These are phyloP conservation scores for Kodamaea suecica DNA, from an alignment of 1,139 yeast species.

Conservation along the genomic window DNA sequence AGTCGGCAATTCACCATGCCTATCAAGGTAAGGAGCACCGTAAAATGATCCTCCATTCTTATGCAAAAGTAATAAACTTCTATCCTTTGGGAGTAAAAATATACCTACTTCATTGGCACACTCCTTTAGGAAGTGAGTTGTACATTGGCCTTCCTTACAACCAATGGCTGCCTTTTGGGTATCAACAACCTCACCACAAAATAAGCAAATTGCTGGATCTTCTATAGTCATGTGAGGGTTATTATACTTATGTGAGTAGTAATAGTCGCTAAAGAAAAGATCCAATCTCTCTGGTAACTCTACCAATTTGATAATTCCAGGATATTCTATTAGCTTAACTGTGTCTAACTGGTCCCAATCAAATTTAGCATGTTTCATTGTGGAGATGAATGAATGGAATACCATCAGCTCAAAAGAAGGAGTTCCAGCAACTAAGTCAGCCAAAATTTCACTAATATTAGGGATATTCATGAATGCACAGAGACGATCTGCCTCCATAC, in stretches of 20 bases:
- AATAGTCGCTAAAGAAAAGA: conserved; percentile 59
- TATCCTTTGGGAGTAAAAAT: conserved; percentile 72
- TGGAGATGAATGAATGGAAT: conserved; percentile 21
- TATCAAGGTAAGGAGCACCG: conserved; percentile 81
- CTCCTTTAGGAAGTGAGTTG: conserved; percentile 57
- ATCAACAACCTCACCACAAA: conserved; percentile 71
- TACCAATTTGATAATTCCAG: conserved; percentile 60
- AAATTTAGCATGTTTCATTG: conserved; percentile 4
- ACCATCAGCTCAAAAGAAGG: conserved; percentile 15
- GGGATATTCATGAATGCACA: conserved; percentile 55
- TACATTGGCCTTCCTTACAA: conserved; percentile 60
- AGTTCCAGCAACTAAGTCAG: conserved; percentile 9
- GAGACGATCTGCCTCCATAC: conserved; percentile 55
- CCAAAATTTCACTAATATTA: conserved; percentile 14
- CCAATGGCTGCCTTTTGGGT: conserved; percentile 60
- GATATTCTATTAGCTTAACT: conserved; percentile 49
- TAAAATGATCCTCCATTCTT: conserved; percentile 78
- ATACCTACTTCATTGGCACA: conserved; percentile 75
- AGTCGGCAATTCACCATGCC: conserved; percentile 82
- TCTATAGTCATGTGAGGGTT: conserved; percentile 44
- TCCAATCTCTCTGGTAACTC: conserved; percentile 69
- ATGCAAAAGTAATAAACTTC: conserved; percentile 64
- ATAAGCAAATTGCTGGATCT: conserved; percentile 86
- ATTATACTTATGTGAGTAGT: conserved; percentile 44
- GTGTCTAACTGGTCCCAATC: conserved; percentile 10